Conservation (phyloP, 179 eudicot genomes). For the Pouteria campechiana region DNA sequence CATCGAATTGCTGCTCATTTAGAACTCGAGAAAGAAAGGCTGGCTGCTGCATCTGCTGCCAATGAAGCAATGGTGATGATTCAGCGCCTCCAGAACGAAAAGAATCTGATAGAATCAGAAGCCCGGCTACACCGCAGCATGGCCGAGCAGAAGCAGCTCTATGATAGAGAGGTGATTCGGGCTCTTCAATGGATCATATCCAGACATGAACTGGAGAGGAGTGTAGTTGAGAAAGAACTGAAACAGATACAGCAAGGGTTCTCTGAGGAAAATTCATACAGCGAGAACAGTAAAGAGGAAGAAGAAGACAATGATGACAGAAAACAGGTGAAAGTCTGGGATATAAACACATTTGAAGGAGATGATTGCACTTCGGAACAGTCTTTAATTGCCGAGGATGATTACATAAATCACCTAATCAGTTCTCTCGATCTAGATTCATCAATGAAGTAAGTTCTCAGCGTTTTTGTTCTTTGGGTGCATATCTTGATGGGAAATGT, state of each 20-base stretch:
- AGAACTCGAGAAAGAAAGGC: constrained; percentile 71
- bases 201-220: constrained; percentile 45
- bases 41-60: constrained; percentile 68
- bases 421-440: constrained; percentile 15
- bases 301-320: constrained; percentile 42
- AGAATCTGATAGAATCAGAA: constrained; percentile 47
- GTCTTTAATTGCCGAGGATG: constrained; percentile 6
- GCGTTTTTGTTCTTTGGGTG: too few species aligned
- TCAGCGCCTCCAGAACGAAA: constrained; percentile 60
- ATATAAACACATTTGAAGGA: neutral
- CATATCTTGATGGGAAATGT: too few species aligned
- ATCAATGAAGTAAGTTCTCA: constrained; percentile 8
- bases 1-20: constrained; percentile 23
- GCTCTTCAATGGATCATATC: constrained; percentile 51
- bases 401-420: constrained; percentile 4
- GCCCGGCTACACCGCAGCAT: constrained; percentile 39
- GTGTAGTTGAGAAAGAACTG: constrained; percentile 42
- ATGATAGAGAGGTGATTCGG: constrained; percentile 66
- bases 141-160: constrained; percentile 52
- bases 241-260: constrained; percentile 26
- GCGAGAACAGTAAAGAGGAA: constrained; percentile 15
- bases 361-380: constrained; percentile 3
- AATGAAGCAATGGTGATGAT: constrained; percentile 89
- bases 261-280: too few species aligned
- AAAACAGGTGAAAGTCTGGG: too few species aligned